Percentiles rank a stretch among this genome's conserved stretches.
These are phyloP conservation scores for Epichloe aotearoae DNA, from an alignment of 2,329 filamentous ascomycete genomes.

Conservation along the genomic window DNA sequence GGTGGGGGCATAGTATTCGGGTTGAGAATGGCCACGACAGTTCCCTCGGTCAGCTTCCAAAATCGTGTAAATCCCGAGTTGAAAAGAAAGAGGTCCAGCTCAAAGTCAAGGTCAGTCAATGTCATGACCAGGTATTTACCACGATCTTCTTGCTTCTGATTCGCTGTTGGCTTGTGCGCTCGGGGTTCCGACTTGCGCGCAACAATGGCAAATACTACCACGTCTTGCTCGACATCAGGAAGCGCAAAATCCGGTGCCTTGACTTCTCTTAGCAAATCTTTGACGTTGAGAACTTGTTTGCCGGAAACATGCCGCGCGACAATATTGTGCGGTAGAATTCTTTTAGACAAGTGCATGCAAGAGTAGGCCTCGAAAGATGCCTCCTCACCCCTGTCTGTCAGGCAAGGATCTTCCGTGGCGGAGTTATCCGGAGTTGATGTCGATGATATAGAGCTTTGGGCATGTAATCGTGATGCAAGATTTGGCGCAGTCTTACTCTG, in stretches of 20 bases:
- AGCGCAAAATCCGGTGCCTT: constrained; percentile 73
- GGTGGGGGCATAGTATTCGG: constrained; percentile 83
- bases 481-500: constrained; percentile 32
- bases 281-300: constrained; percentile 66
- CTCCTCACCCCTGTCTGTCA: constrained; percentile 13
- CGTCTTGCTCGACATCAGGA: constrained; percentile 73
- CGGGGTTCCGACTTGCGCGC: constrained; percentile 78
- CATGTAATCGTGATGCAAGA: constrained; percentile 8
- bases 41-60: constrained; percentile 90
- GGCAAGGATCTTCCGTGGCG: constrained; percentile 6
- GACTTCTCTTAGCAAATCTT: constrained; percentile 67
- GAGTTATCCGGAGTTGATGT: not conserved
- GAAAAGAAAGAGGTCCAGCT: constrained; percentile 86
- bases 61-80: constrained; percentile 81
- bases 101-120: constrained; percentile 78
- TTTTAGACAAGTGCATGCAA: constrained; percentile 65
- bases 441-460: constrained; percentile 9
- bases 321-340: constrained; percentile 69
- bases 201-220: constrained; percentile 78
- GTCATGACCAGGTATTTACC: constrained; percentile 90
- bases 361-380: constrained; percentile 77
- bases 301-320: constrained; percentile 64
- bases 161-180: constrained; percentile 34
- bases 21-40: constrained; percentile 82
- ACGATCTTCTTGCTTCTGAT: constrained; percentile 37